A percentile compares a stretch with the other conserved stretches of the same genome.
phyloP scores from a whole-genome alignment of 73 alveolate genomes.

The Paramecium caudatum region DNA sequence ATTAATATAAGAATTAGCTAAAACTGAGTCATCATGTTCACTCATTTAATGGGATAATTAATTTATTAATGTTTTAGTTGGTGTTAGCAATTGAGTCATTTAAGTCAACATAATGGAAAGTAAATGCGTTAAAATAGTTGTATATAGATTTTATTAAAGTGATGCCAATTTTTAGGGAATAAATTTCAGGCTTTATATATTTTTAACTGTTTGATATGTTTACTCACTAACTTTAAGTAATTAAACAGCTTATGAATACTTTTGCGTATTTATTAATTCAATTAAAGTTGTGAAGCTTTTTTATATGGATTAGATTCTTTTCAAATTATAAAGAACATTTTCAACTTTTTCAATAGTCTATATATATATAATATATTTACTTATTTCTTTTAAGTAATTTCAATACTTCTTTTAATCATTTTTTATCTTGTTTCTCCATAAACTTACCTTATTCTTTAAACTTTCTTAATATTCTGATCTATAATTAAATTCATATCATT shows the following conservation, averaged over 20 bases:
- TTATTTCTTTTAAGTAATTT: constrained; percentile 23
- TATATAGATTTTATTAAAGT: background rate
- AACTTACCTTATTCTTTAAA: background rate
- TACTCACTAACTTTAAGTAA: constrained; percentile 22
- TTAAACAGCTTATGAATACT: constrained; percentile 36
- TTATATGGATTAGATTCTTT: background rate
- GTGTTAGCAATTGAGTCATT: constrained; percentile 21
- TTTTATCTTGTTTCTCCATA: background rate
- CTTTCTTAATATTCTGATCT: constrained; percentile 39
- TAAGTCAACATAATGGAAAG: constrained; percentile 22
- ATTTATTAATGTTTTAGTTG: background rate
- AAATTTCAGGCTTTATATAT: background rate
- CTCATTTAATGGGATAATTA: background rate
- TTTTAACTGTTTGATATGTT: constrained; percentile 27
- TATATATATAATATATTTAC: background rate
- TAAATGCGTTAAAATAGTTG: background rate
- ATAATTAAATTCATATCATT: constrained; percentile 54
- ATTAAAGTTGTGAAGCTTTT: background rate
- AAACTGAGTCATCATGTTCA: constrained; percentile 67
- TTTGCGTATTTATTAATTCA: constrained; percentile 36
- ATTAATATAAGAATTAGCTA: constrained; percentile 64
- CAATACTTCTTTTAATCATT: background rate
- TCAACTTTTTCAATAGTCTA: constrained; percentile 42
- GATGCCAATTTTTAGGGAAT: background rate
- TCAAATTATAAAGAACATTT: background rate